Conservation (phyloP, 768 basidiomycete species). For the Trametes cubensis region DNA sequence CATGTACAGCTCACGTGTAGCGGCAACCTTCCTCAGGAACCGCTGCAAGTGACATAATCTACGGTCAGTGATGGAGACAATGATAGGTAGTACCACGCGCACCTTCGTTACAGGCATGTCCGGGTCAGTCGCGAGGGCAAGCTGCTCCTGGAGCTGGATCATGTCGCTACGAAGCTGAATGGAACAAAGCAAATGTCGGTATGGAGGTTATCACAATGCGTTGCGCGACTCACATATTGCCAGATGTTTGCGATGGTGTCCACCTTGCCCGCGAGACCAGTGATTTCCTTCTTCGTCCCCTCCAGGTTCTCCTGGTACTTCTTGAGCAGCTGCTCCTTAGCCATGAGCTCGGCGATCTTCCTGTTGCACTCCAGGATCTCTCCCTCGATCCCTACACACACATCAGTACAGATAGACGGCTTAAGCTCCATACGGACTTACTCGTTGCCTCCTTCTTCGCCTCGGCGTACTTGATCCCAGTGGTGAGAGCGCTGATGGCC, state of each 20-base stretch:
- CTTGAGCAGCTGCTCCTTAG: background rate
- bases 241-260: background rate
- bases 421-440: background rate
- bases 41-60: background rate
- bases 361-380: too few species aligned
- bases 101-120: background rate
- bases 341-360: too few species aligned
- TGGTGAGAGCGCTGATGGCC: background rate
- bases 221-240: background rate
- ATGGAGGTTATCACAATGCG: too few species aligned
- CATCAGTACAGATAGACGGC: too few species aligned
- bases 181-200: background rate
- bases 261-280: background rate
- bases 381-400: too few species aligned
- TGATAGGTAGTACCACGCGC: too few species aligned
- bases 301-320: background rate
- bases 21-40: background rate
- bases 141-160: background rate
- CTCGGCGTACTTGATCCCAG: background rate
- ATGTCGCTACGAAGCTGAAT: slow-evolving; percentile 3
- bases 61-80: background rate
- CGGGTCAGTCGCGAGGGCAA: background rate
- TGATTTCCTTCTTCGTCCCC: background rate
- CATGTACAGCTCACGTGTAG: background rate
- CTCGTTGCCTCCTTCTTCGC: background rate